Evolutionary conservation across 768 basidiomycete species (phyloP).

Genomic region (Plicaturopsis crispa): DNA sequence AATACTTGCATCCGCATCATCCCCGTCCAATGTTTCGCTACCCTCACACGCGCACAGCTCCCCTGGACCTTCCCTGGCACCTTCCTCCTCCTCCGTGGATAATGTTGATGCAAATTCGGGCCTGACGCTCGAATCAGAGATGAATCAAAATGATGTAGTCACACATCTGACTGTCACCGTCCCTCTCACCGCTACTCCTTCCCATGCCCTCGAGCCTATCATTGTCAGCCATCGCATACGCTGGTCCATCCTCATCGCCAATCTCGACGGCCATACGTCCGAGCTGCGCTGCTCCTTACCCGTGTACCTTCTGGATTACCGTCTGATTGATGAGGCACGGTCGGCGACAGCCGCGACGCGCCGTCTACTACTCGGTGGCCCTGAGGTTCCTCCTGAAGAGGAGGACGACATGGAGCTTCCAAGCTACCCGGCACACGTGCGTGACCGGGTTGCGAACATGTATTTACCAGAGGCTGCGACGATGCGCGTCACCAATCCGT

Average conservation of each 20-base stretch:
- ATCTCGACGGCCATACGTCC: conserved; percentile 86
- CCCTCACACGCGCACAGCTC: conserved; percentile 2
- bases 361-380: conserved; percentile 48
- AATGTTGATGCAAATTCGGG: background rate
- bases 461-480: conserved; percentile 57
- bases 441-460: conserved; percentile 83
- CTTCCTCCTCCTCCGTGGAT: background rate
- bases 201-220: conserved; percentile 72
- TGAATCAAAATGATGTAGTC: conserved; percentile 40
- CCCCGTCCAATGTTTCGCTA: conserved; percentile 5
- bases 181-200: conserved; percentile 57
- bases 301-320: conserved; percentile 70
- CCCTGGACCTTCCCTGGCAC: background rate
- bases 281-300: conserved; percentile 95
- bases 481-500: conserved; percentile 59
- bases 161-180: conserved; percentile 55
- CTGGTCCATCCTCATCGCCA: conserved; percentile 74
- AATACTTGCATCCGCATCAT: background rate
- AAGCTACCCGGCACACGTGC: conserved; percentile 82
- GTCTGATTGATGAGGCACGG: conserved; percentile 69
- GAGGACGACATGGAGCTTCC: conserved; percentile 74
- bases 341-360: conserved; percentile 68
- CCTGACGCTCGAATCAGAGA: conserved; percentile 12
- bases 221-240: conserved; percentile 70
- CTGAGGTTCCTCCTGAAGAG: conserved; percentile 31